Percentiles rank a stretch among this genome's conserved stretches.
Evolutionary conservation across 1,139 yeast species (phyloP).

Genomic region (Oligophagozyma castellii): DNA sequence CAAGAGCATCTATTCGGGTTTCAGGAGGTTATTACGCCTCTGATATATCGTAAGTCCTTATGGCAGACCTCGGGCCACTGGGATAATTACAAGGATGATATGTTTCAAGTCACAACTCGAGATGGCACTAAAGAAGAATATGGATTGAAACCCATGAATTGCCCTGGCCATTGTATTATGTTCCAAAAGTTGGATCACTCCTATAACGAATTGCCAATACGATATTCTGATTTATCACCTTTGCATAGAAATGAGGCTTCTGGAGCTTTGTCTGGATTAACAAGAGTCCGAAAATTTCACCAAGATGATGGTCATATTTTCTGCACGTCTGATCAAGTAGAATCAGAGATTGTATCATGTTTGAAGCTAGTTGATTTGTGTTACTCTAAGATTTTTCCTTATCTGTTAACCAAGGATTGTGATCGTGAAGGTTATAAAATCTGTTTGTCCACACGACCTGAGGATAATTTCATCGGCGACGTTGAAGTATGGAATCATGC

Average conservation of each 20-base stretch:
- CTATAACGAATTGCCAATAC: slow-evolving; percentile 76
- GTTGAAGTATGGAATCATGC: slow-evolving; percentile 76
- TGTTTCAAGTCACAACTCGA: slow-evolving; percentile 60
- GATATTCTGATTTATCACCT: slow-evolving; percentile 87
- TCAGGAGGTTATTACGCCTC: slow-evolving; percentile 86
- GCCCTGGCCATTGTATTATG: slow-evolving; percentile 94
- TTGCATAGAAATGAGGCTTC: slow-evolving; percentile 91
- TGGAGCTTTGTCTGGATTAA: slow-evolving; percentile 88
- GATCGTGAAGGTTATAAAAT: slow-evolving; percentile 38
- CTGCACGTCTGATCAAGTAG: slow-evolving; percentile 73
- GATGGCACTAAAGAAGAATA: slow-evolving; percentile 40
- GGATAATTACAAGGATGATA: slow-evolving; percentile 88
- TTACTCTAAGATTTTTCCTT: slow-evolving; percentile 59
- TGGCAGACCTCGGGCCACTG: slow-evolving; percentile 96
- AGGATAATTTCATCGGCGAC: slow-evolving; percentile 62
- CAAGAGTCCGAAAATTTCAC: slow-evolving; percentile 92
- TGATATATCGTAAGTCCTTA: slow-evolving; percentile 67
- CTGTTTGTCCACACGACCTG: slow-evolving; percentile 82
- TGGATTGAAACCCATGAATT: slow-evolving; percentile 95
- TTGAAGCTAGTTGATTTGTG: slow-evolving; percentile 65
- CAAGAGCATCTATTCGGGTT: slow-evolving; percentile 70
- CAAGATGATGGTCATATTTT: slow-evolving; percentile 98
- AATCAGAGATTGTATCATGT: slow-evolving; percentile 61
- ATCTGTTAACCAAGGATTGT: slow-evolving; percentile 23
- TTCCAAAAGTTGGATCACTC: slow-evolving; percentile 75